These are phyloP conservation scores for Candida odintsovae DNA, from an alignment of 805 yeast species.

Conservation along the genomic window DNA sequence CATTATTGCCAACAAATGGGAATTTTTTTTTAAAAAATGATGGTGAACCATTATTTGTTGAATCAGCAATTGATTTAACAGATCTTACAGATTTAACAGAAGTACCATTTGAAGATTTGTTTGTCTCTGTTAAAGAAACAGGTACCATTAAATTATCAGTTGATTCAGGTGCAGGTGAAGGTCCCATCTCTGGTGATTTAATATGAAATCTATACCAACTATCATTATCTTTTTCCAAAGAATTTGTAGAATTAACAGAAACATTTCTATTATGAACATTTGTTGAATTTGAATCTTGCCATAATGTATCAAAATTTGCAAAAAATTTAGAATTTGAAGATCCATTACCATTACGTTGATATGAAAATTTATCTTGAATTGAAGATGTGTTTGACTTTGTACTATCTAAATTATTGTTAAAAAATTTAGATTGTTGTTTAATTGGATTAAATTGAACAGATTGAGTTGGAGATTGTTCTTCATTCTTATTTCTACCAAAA, in stretches of 20 bases:
- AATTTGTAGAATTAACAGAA: constrained; percentile 10
- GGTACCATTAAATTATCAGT: constrained; percentile 7
- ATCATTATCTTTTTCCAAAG: constrained; percentile 13
- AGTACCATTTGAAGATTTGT: constrained; percentile 14
- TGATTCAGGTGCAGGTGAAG: background rate
- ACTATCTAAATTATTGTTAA: constrained; percentile 7
- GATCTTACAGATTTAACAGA: constrained; percentile 13
- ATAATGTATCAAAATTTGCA: constrained; percentile 11
- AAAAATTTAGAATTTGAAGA: constrained; percentile 1
- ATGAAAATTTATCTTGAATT: background rate
- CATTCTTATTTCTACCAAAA: constrained; percentile 18
- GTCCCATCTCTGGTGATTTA: background rate
- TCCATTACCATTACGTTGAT: constrained; percentile 1
- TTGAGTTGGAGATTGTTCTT: background rate
- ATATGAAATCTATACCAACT: constrained; percentile 17
- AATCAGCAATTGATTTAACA: constrained; percentile 11
- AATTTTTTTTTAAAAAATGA: constrained; percentile 31
- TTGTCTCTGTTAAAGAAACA: constrained; percentile 16
- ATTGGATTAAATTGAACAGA: background rate
- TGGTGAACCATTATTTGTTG: constrained; percentile 26
- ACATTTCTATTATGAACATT: constrained; percentile 10
- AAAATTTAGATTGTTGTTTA: constrained; percentile 21
- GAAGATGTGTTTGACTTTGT: background rate
- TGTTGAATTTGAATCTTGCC: constrained; percentile 9
- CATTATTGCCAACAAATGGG: constrained; percentile 29